These are phyloP conservation scores for Mucor mucedo DNA, from an alignment of 371 early-diverging fungal genomes.

Conservation along the genomic window DNA sequence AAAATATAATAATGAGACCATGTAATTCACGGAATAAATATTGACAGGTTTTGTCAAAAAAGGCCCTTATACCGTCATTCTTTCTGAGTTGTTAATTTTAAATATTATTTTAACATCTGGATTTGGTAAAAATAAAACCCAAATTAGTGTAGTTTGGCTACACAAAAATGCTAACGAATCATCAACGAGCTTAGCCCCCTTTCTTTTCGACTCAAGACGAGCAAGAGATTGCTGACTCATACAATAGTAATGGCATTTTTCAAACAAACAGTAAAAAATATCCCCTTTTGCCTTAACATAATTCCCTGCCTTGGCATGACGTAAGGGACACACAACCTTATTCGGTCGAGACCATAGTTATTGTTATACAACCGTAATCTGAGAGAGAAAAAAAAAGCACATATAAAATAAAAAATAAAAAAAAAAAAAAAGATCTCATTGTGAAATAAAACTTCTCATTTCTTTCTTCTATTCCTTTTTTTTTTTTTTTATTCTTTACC, in stretches of 20 bases:
- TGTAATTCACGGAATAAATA: not conserved
- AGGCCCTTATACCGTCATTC: not conserved
- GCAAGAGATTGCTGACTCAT: not conserved
- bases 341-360: not conserved
- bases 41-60: not conserved
- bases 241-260: no score
- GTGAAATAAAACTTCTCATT: not conserved
- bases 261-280: no score
- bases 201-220: not conserved
- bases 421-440: not conserved
- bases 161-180: no score
- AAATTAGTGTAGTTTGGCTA: not conserved
- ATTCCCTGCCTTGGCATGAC: no score
- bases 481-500: not conserved
- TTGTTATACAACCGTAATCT: constrained; percentile 1
- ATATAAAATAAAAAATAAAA: not conserved
- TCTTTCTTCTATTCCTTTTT: not conserved
- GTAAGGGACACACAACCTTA: no score
- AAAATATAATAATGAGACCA: no score
- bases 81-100: not conserved
- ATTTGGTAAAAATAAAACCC: constrained; percentile 4
- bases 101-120: not conserved
- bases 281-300: no score
- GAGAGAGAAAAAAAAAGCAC: not conserved
- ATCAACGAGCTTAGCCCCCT: not conserved